Base-by-base conservation (phyloP, 2,329 filamentous ascomycete genomes). In the Sclerotinia nivalis region DNA sequence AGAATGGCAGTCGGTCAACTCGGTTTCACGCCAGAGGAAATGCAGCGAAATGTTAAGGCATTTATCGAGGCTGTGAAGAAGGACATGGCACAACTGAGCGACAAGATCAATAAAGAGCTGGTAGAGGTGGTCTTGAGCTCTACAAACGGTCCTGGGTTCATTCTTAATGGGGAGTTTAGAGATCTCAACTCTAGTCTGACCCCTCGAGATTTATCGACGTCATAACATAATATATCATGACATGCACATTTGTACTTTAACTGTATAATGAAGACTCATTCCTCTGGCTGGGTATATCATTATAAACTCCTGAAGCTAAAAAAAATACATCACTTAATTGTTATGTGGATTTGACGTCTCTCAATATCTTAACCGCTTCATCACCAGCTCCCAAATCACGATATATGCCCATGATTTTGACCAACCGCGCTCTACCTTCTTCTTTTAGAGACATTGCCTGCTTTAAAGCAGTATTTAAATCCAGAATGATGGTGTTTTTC, bases 1-100 rank as follows among this genome's bases (percentile, higher is more conserved):
- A 86, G 94, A 71, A 87, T 98, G 85, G 90, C 93, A n/a, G 87
- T 99, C 72, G 96, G 95, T 7, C 93, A 97, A 82, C 81, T 99
- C 78, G 91, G 88, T 1, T 97, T 97, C 82, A 92, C 93, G 9
- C 93, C 96, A 4, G 89, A 96, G 76, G 89, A 96, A 85, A 82
- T 99, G 82, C 88, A 90, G 78, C 88, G 88, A 73, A 99, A 99
- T 79, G 86, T 99, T 79, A 91, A 90, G 81, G 84, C 88, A 34
- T 88, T 97, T 72, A 84, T 98, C 77, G 86, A 86, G 31, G 85
- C 89, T 76, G 79, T 98, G 75, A 97, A 93, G 87, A 88, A 88
- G 76, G 93, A 97, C 78, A 90, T 94, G 61, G 83, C 84, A 22
- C 84, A 80, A 15, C 76, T 94, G 76, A 88, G 87, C 73, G 88